Evolutionary conservation across 2,329 filamentous ascomycete species (phyloP), one percentile per base, ranked within the genome.

Genomic region (Penicillium verrucosum): DNA sequence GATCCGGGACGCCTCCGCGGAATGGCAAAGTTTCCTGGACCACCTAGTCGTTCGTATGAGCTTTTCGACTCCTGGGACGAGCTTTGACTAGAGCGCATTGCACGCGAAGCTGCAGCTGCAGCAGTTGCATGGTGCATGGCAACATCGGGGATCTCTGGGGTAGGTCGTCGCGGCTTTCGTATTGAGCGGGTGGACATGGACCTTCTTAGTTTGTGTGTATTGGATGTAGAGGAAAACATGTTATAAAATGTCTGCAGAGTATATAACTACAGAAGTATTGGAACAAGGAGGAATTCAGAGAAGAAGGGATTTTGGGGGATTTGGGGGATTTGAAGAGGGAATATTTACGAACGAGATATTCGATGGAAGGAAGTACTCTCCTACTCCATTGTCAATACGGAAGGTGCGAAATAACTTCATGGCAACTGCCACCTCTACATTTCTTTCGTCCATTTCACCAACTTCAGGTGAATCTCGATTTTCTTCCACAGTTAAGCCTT

Each of bases 171-270:
- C 32, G 61, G 60, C 54, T 62, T 69, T 34, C 69, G 70, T 44
- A 76, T 70, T 8, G 74, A 76, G 47, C 71, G 71, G 43, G 70
- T 60, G 25, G 76, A 78, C 62, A 74, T 74, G 27, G 73, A 68
- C 56, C 73, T 68, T 59, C 71, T 70, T 37, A 77, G 67, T 45
- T 67, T 68, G 52, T 57, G 71, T 34, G 66, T 54, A 60, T 57
- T 67, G 56, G 66, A 66, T 32, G 70, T 21, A 50, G 45, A 67
- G 54, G 66, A 64, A 65, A 65, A 63, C 64, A 66, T 66, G 59
- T 48, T 65, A 51, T 25, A 36, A 54, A 66, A 65, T n/a, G 18
- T 47, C 60, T 62, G 67, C 57, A 59, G 59, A 60, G 56, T 68
- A 60, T 65, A 56, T 56, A 66, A 57, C 29, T 41, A 44, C 37